Evolutionary conservation across 129 eudicot genomes (phyloP).

Genomic region (Apium graveolens): DNA sequence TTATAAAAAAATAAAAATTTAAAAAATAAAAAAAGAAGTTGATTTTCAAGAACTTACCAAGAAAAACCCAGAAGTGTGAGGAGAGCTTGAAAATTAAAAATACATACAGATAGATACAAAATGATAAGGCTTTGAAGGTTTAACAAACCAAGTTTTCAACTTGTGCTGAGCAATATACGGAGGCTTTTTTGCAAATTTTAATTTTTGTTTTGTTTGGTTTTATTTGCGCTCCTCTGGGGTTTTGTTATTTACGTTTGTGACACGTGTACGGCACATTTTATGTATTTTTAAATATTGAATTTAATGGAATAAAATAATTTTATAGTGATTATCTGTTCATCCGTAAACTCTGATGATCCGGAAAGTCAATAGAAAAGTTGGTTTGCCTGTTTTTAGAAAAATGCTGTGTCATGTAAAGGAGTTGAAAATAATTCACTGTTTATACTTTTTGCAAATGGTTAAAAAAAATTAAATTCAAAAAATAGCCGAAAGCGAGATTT

Average conservation of each 20-base stretch:
- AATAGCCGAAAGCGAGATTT: too few relatives aligned
- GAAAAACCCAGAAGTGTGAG: background rate
- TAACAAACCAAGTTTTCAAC: conserved; percentile 3
- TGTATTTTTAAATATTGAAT: background rate
- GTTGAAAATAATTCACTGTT: too few relatives aligned
- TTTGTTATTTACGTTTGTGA: background rate
- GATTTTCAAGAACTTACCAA: background rate
- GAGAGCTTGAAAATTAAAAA: background rate
- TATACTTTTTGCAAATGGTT: too few relatives aligned
- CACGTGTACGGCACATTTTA: background rate
- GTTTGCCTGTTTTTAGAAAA: background rate
- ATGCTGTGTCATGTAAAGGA: background rate
- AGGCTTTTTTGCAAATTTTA: background rate
- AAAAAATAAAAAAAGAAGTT: background rate
- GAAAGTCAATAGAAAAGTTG: background rate
- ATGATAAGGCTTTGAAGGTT: background rate
- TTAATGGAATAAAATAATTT: background rate
- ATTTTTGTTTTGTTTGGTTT: background rate
- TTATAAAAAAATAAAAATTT: background rate
- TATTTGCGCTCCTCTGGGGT: conserved; percentile 8
- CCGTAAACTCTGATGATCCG: background rate
- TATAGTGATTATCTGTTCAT: background rate
- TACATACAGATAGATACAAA: background rate
- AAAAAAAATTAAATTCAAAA: too few relatives aligned
- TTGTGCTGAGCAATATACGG: background rate